Conservation (phyloP, 2,329 filamentous ascomycete species). For the Nothophoma quercina region DNA sequence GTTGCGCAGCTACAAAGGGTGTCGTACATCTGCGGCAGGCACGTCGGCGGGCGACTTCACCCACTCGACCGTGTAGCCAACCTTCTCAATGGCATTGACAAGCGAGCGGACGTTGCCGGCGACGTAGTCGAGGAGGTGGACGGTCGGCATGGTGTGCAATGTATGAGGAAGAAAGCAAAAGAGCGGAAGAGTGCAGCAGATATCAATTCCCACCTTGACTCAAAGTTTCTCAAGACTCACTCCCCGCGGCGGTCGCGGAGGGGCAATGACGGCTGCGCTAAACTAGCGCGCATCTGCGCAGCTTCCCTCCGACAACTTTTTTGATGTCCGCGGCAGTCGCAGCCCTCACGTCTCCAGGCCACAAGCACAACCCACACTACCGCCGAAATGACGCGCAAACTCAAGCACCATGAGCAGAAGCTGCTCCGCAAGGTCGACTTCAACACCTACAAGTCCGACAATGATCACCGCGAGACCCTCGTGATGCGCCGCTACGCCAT, state of each 20-base stretch:
- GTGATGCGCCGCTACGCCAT: constrained; percentile 89
- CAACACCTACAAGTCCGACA: constrained; percentile 89
- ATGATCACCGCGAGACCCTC: constrained; percentile 80
- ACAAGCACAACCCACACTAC: not conserved
- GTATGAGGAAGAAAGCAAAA: not conserved
- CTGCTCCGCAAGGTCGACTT: constrained; percentile 93
- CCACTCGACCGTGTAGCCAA: constrained; percentile 94
- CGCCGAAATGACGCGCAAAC: constrained; percentile 81
- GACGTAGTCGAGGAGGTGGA: constrained; percentile 87
- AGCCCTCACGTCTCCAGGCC: not conserved
- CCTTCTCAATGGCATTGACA: constrained; percentile 96
- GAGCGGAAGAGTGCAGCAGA: not conserved
- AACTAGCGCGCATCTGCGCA: constrained; percentile 22
- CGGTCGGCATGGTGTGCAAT: constrained; percentile 69
- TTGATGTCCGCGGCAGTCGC: constrained; percentile 12
- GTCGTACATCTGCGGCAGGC: constrained; percentile 76
- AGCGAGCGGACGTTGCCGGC: constrained; percentile 95
- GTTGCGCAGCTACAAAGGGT: constrained; percentile 3
- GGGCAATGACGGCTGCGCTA: constrained; percentile 19
- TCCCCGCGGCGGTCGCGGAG: constrained; percentile 17
- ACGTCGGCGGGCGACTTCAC: constrained; percentile 85
- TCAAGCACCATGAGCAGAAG: constrained; percentile 94
- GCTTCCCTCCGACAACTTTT: constrained; percentile 22
- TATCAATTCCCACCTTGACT: constrained; percentile 14
- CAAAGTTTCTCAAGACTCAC: constrained; percentile 18